These are phyloP conservation scores for Cyathus olla DNA, from an alignment of 1,284 basidiomycete genomes.

Conservation along the genomic window DNA sequence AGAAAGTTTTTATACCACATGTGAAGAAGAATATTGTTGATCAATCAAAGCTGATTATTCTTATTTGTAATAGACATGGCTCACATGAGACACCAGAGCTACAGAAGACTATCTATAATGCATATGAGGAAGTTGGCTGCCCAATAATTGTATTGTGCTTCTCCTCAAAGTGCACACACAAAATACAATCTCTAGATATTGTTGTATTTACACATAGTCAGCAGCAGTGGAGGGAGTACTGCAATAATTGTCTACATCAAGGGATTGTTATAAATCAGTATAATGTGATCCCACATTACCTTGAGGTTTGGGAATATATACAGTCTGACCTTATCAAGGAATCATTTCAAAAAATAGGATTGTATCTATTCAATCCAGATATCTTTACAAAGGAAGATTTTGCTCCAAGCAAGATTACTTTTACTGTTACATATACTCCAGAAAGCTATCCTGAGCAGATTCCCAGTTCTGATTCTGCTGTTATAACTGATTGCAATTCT, in stretches of 20 bases:
- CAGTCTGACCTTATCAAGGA: conserved; percentile 14
- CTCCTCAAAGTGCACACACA: conserved; percentile 30
- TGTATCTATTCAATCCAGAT: conserved; percentile 26
- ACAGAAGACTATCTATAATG: conserved; percentile 11
- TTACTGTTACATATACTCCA: no score
- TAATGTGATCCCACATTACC: conserved; percentile 22
- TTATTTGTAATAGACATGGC: conserved; percentile 26
- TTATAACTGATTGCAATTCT: no score
- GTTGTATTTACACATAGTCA: conserved; percentile 16
- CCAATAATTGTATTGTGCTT: conserved; percentile 20
- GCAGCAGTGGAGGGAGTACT: conserved; percentile 11
- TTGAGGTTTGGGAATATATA: conserved; percentile 6
- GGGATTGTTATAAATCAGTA: conserved; percentile 18
- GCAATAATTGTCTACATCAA: conserved; percentile 4
- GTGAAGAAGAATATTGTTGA: conserved; percentile 13
- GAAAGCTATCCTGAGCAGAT: no score
- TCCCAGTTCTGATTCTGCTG: no score
- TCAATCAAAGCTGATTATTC: conserved; percentile 19
- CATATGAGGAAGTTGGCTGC: conserved; percentile 3
- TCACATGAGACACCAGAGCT: conserved; percentile 23
- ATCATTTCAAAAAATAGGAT: conserved; percentile 24
- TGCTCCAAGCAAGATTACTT: conserved; percentile 16
- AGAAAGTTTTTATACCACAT: conserved; percentile 23
- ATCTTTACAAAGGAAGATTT: conserved; percentile 24
- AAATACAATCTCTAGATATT: conserved; percentile 30